Base-by-base conservation (phyloP, 139 green algal genomes). In the Mesotaenium endlicherianum region DNA sequence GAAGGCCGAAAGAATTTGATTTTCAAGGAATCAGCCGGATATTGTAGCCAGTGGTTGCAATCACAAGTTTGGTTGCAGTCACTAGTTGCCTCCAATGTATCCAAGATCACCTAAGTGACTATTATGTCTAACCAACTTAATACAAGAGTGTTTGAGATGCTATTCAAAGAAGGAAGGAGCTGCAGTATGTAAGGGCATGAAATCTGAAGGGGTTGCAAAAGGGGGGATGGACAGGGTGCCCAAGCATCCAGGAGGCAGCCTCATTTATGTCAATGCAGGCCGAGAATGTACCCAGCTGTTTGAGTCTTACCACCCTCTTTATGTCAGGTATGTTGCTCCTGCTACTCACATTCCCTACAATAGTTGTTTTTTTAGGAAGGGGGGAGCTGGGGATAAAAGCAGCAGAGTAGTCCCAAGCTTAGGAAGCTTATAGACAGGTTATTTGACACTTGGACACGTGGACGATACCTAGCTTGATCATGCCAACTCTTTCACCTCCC, bases 201-300 rank as follows among this genome's bases (percentile, higher is more conserved):
- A 39, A 8, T 42, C 41, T 40, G 42, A 20, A 81, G 5, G 5
- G 41, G 38, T 58, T 59, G 50, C 75, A n/a, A n/a, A n/a, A n/a
- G n/a, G n/a, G n/a, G n/a, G n/a, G n/a, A n/a, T n/a, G n/a, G n/a
- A n/a, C n/a, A 88, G 82, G 58, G 89, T 92, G 11, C 86, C 89
- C 11, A 70, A 70, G 20, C 91, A 94, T 74, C 91, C 91, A 3
- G 91, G 91, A 20, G 91, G 91, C 39, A 81, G 72, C 59, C 80
- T 95, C 74, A 93, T 95, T 44, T 91, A 86, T 45, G 83, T 94
- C 17, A 91, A 90, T 17, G 90, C 91, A 0, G 92, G 92, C 14
- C 64, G 85, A 2, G 92, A 95, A 59, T 92, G 86, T 85, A 93
- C 92, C 6, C 84, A 92, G 57, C 86, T 95, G 3, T 95, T 95